Conservation (phyloP, 1,139 yeast species). For the Lodderomyces elongisporus region DNA sequence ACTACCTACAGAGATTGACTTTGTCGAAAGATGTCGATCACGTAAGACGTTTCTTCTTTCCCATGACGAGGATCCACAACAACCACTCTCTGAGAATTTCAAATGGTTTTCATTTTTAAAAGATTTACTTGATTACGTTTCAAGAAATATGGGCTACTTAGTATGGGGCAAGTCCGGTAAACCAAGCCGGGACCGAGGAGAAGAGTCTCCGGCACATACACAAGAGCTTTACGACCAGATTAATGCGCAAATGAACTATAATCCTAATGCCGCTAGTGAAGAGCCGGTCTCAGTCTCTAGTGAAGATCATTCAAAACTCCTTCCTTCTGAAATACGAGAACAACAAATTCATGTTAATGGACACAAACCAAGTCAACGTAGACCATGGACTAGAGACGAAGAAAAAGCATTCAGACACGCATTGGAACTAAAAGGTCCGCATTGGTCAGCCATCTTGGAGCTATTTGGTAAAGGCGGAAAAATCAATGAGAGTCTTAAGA, state of each 20-base stretch:
- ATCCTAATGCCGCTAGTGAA: slow-evolving; percentile 1
- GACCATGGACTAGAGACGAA: slow-evolving; percentile 87
- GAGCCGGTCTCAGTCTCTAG: neutral
- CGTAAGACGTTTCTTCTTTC: slow-evolving; percentile 59
- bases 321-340: slow-evolving; percentile 47
- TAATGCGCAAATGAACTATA: slow-evolving; percentile 3
- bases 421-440: slow-evolving; percentile 79
- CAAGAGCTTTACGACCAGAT: slow-evolving; percentile 17
- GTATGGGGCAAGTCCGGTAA: slow-evolving; percentile 66
- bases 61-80: slow-evolving; percentile 17
- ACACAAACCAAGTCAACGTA: slow-evolving; percentile 34
- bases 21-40: slow-evolving; percentile 62
- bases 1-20: slow-evolving; percentile 69
- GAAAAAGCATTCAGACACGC: slow-evolving; percentile 83
- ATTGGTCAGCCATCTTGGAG: slow-evolving; percentile 87
- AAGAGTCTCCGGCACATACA: slow-evolving; percentile 20
- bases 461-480: slow-evolving; percentile 91
- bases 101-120: slow-evolving; percentile 38
- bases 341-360: slow-evolving; percentile 38
- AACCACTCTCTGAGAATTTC: slow-evolving; percentile 31
- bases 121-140: slow-evolving; percentile 72
- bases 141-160: slow-evolving; percentile 66
- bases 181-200: slow-evolving; percentile 13
- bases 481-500: slow-evolving; percentile 74
- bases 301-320: slow-evolving; percentile 24